Percentiles rank a stretch among this genome's conserved stretches.
These are phyloP conservation scores for Rickenella mellea DNA, from an alignment of 768 basidiomycete species.

Conservation along the genomic window DNA sequence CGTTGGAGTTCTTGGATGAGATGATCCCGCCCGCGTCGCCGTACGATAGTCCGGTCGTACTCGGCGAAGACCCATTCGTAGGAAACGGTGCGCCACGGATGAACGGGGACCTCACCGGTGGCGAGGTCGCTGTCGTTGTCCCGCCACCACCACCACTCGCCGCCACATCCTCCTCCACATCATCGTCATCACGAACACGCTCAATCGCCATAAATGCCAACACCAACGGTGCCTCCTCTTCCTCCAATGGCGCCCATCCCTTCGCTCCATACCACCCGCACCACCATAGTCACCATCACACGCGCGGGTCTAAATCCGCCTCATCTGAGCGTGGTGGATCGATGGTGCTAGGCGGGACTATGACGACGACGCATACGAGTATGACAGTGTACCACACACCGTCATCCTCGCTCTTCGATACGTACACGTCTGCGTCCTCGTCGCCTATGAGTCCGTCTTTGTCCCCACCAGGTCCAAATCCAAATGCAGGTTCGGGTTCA, in stretches of 20 bases:
- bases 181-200: constrained; percentile 18
- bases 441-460: constrained; percentile 42
- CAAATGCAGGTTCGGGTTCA: no score
- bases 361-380: constrained; percentile 48
- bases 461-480: no score
- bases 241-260: constrained; percentile 1
- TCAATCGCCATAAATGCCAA: not conserved
- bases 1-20: constrained; percentile 43
- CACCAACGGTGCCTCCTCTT: not conserved
- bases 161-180: constrained; percentile 23
- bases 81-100: constrained; percentile 8
- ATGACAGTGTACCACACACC: constrained; percentile 70
- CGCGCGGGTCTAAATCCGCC: constrained; percentile 31
- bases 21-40: constrained; percentile 35
- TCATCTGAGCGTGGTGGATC: constrained; percentile 13
- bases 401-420: constrained; percentile 54
- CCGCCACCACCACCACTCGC: constrained; percentile 9
- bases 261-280: constrained; percentile 4
- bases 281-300: constrained; percentile 36
- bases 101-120: not conserved
- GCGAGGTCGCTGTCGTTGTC: not conserved
- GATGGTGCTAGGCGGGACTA: constrained; percentile 38
- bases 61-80: constrained; percentile 1
- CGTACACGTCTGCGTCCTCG: constrained; percentile 48
- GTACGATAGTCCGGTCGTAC: constrained; percentile 4